Evolutionary conservation across 1,284 basidiomycete genomes (phyloP).

Genomic region (Bjerkandera adusta): DNA sequence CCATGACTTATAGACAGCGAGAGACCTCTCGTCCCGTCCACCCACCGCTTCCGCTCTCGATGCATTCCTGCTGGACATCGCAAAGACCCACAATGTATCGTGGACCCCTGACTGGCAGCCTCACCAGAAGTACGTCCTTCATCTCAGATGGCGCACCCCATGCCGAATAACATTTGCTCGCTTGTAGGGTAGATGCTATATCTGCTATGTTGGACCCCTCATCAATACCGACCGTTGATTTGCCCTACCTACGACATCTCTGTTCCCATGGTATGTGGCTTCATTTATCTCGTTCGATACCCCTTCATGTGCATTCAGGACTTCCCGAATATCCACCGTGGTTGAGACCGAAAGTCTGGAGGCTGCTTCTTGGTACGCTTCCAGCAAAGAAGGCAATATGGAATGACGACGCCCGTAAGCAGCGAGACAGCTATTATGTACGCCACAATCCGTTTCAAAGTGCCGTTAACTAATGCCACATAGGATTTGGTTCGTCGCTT

Average conservation of each 20-base stretch:
- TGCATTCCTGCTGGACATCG: constrained; percentile 51
- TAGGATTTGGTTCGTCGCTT: constrained; percentile 69
- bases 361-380: constrained; percentile 64
- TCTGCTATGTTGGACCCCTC: constrained; percentile 58
- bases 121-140: constrained; percentile 54
- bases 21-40: constrained; percentile 46
- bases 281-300: constrained; percentile 1
- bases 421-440: constrained; percentile 72
- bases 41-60: constrained; percentile 58
- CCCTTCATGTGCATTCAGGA: constrained; percentile 37
- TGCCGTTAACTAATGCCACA: constrained; percentile 11
- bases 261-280: constrained; percentile 52
- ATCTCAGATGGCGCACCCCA: background rate
- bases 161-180: constrained; percentile 10
- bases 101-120: constrained; percentile 63
- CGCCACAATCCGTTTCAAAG: constrained; percentile 21
- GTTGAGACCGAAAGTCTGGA: constrained; percentile 73
- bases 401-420: constrained; percentile 54
- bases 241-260: constrained; percentile 48
- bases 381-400: constrained; percentile 56
- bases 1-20: constrained; percentile 41
- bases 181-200: constrained; percentile 45
- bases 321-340: constrained; percentile 70
- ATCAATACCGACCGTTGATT: constrained; percentile 51
- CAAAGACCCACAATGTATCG: constrained; percentile 48